These are phyloP conservation scores for Noccaea caerulescens DNA, from an alignment of 345 rosid genomes.

Conservation along the genomic window DNA sequence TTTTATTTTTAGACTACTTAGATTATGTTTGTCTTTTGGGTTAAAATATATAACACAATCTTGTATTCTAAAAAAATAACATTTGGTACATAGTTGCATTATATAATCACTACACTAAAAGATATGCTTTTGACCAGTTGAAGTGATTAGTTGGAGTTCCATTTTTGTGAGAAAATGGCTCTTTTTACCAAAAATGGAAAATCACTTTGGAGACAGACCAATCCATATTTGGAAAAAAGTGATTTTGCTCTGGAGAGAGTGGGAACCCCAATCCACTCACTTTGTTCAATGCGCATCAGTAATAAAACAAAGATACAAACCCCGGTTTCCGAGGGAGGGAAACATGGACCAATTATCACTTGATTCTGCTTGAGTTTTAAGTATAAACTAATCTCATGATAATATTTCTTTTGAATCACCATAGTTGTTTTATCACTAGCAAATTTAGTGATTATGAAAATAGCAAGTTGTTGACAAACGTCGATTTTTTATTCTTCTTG, in stretches of 20 bases:
- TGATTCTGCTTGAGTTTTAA: conserved; percentile 11
- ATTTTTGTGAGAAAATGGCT: background rate
- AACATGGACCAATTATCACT: conserved; percentile 41
- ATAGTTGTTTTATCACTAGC: too few species aligned
- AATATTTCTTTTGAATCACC: too few species aligned
- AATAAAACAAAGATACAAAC: background rate
- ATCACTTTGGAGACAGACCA: conserved; percentile 19
- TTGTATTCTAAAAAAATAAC: too few species aligned
- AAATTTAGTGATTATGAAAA: too few species aligned
- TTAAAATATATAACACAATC: too few species aligned
- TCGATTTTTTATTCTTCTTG: background rate
- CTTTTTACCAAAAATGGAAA: conserved; percentile 43
- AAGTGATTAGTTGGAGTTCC: background rate
- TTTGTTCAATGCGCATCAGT: conserved; percentile 25
- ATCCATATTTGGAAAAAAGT: conserved; percentile 53
- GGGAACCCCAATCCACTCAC: conserved; percentile 20
- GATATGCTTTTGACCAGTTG: background rate
- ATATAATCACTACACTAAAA: background rate
- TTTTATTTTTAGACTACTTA: too few species aligned
- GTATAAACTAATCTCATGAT: background rate
- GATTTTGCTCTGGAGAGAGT: conserved; percentile 16
- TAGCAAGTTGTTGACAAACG: conserved; percentile 6
- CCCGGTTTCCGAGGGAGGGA: conserved; percentile 29
- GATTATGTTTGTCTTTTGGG: too few species aligned
- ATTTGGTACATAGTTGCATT: background rate